phyloP scores from a whole-genome alignment of 495 filamentous ascomycete species.

The Alectoria sarmentosa region DNA sequence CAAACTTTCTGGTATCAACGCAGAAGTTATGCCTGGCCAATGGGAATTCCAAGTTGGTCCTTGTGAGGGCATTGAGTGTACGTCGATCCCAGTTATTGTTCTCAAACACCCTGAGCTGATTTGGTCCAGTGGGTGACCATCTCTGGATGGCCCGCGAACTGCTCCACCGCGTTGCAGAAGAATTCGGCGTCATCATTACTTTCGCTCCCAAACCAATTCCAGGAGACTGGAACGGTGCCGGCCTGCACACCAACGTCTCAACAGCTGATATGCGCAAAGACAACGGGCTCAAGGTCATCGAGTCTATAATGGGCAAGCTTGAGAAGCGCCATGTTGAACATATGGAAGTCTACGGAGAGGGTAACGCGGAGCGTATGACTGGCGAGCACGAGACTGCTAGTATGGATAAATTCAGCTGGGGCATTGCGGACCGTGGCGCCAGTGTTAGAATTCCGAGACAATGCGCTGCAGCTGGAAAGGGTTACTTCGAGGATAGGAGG shows the following conservation, averaged over 20 bases:
- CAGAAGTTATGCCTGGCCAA: constrained; percentile 97
- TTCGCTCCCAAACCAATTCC: constrained; percentile 97
- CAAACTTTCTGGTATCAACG: constrained; percentile 97
- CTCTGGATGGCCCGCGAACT: constrained; percentile 97
- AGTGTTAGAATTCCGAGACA: constrained; percentile 90
- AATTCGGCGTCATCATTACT: constrained; percentile 93
- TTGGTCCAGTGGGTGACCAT: constrained; percentile 75
- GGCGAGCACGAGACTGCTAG: constrained; percentile 90
- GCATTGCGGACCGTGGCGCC: constrained; percentile 93
- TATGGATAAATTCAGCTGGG: constrained; percentile 92
- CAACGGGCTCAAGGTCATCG: constrained; percentile 91
- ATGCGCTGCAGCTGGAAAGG: constrained; percentile 85
- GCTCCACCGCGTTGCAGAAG: constrained; percentile 92
- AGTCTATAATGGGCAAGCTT: constrained; percentile 81
- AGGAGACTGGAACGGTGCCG: constrained; percentile 98
- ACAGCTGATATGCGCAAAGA: constrained; percentile 79
- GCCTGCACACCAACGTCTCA: constrained; percentile 95
- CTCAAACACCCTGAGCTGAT: constrained; percentile 18
- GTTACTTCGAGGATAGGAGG: constrained; percentile 96
- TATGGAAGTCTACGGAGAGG: constrained; percentile 95
- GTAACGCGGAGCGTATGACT: constrained; percentile 86
- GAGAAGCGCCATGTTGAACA: constrained; percentile 86
- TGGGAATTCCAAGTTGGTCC: constrained; percentile 99
- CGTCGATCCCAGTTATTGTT: constrained; percentile 27
- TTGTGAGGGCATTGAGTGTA: constrained; percentile 79